Evolutionary conservation across 768 basidiomycete genomes (phyloP).

Genomic region (Brasilioporus rufonigricans): DNA sequence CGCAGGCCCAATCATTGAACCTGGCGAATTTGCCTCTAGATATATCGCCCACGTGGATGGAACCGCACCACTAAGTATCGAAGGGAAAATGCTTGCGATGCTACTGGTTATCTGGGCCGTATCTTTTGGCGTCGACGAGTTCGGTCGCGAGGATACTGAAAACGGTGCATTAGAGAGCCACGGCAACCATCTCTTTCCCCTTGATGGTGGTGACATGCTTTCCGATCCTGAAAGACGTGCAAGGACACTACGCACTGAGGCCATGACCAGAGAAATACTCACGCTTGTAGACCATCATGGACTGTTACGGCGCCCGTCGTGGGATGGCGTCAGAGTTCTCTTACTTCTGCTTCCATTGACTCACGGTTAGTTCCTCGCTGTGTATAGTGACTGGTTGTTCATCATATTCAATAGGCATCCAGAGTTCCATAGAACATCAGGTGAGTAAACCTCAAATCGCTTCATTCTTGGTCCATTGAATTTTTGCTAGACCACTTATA

Average conservation of each 20-base stretch:
- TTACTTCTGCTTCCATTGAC: slow-evolving; percentile 80
- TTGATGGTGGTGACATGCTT: slow-evolving; percentile 29
- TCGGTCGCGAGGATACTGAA: slow-evolving; percentile 48
- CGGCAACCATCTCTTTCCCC: slow-evolving; percentile 5
- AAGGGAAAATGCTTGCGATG: slow-evolving; percentile 76
- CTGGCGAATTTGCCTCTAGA: slow-evolving; percentile 72
- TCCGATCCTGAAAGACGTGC: slow-evolving; percentile 38
- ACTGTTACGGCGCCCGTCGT: slow-evolving; percentile 74
- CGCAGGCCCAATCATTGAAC: slow-evolving; percentile 83
- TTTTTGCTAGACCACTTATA: slow-evolving; percentile 60
- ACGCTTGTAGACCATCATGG: slow-evolving; percentile 78
- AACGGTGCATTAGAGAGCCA: slow-evolving; percentile 1
- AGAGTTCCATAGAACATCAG: slow-evolving; percentile 25
- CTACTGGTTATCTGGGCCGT: slow-evolving; percentile 85
- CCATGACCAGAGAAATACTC: slow-evolving; percentile 75
- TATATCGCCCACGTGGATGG: slow-evolving; percentile 67
- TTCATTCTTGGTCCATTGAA: slow-evolving; percentile 2
- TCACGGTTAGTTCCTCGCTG: slow-evolving; percentile 53
- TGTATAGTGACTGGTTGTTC: neutral
- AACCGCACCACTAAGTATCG: slow-evolving; percentile 57
- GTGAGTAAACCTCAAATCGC: slow-evolving; percentile 6
- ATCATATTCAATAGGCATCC: slow-evolving; percentile 21
- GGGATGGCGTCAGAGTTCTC: slow-evolving; percentile 83
- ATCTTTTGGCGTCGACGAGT: slow-evolving; percentile 84
- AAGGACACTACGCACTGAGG: slow-evolving; percentile 55